Conservation (phyloP, 805 yeast genomes). For the Teunomyces barrocoloradensis region DNA sequence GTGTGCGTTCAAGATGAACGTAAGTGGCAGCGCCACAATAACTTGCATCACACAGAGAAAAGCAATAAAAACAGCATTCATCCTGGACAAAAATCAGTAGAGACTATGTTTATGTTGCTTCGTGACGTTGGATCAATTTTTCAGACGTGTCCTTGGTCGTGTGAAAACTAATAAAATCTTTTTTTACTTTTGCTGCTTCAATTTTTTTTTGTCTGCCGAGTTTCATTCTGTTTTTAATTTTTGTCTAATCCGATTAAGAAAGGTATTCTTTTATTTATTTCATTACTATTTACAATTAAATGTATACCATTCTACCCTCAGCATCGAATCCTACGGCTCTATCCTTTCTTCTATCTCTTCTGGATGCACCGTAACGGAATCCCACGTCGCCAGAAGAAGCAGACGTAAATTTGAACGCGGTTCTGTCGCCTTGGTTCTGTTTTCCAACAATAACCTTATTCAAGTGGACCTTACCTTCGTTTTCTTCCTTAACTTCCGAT, state of each 20-base stretch:
- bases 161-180: background rate
- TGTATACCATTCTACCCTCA: constrained; percentile 56
- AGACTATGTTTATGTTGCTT: constrained; percentile 1
- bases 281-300: constrained; percentile 39
- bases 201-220: too few species aligned
- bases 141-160: constrained; percentile 9
- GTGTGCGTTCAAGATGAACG: constrained; percentile 72
- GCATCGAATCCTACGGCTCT: constrained; percentile 71
- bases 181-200: too few species aligned
- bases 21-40: constrained; percentile 57
- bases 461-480: constrained; percentile 26
- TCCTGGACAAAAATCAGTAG: background rate
- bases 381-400: constrained; percentile 86
- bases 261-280: background rate
- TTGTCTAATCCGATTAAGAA: background rate
- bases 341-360: constrained; percentile 84
- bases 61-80: constrained; percentile 1
- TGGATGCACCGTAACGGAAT: constrained; percentile 84
- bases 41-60: constrained; percentile 8
- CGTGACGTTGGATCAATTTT: constrained; percentile 5
- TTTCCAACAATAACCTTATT: constrained; percentile 49
- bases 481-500: constrained; percentile 55
- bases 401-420: constrained; percentile 69
- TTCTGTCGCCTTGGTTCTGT: constrained; percentile 65
- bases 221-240: background rate